Evolutionary conservation across 148 eudicot genomes (phyloP).

Genomic region (Pharnaceum exiguum): DNA sequence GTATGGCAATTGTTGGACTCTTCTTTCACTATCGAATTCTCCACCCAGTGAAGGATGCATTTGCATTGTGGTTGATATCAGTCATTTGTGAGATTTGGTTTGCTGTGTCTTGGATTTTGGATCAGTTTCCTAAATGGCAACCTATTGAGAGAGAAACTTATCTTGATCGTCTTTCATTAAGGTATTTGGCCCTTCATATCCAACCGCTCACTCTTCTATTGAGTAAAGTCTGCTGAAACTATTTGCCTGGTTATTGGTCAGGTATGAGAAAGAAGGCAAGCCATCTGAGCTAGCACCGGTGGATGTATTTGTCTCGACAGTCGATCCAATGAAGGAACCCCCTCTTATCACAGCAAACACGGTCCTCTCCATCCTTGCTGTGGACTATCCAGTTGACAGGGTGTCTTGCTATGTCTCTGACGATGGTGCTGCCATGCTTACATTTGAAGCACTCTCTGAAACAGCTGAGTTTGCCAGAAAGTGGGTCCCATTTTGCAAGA

Average conservation of each 20-base stretch:
- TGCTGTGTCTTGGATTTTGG: slow-evolving; percentile 90
- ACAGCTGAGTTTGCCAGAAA: slow-evolving; percentile 94
- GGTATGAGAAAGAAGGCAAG: slow-evolving; percentile 98
- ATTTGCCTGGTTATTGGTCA: slow-evolving; percentile 13
- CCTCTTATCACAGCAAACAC: slow-evolving; percentile 97
- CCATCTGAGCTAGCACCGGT: slow-evolving; percentile 84
- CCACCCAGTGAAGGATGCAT: slow-evolving; percentile 92
- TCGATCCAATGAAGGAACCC: slow-evolving; percentile 93
- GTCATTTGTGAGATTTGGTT: slow-evolving; percentile 97
- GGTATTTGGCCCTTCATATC: slow-evolving; percentile 32
- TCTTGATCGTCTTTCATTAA: slow-evolving; percentile 82
- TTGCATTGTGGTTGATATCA: slow-evolving; percentile 85
- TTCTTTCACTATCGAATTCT: slow-evolving; percentile 84
- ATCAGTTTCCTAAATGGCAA: slow-evolving; percentile 93
- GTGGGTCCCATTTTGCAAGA: slow-evolving; percentile 97
- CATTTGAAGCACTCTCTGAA: slow-evolving; percentile 95
- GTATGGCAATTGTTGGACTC: slow-evolving; percentile 69
- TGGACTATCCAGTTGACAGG: slow-evolving; percentile 92
- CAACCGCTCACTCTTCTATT: neutral
- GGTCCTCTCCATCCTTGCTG: slow-evolving; percentile 90
- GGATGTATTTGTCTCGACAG: slow-evolving; percentile 91
- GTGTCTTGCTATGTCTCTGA: slow-evolving; percentile 87
- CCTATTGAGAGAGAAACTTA: slow-evolving; percentile 95
- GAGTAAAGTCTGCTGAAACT: neutral
- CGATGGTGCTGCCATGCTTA: slow-evolving; percentile 99